Conservation (phyloP, 768 basidiomycete genomes). For the Crucibulum laeve region DNA sequence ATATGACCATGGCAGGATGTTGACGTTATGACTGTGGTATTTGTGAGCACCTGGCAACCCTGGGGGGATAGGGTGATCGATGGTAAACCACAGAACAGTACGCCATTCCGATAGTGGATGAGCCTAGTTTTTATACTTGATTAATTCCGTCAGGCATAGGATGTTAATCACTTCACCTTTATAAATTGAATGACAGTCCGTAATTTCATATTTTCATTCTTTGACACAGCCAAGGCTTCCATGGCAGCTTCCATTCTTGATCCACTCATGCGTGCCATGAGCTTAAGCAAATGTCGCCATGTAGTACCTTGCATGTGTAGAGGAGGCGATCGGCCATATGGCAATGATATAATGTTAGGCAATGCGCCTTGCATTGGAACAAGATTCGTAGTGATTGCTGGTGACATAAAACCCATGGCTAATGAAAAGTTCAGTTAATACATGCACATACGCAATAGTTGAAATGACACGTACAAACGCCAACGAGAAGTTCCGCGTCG, state of each 20-base stretch:
- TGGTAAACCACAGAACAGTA: slow-evolving; percentile 71
- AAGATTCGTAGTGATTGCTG: slow-evolving; percentile 45
- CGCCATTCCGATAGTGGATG: slow-evolving; percentile 65
- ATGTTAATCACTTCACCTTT: slow-evolving; percentile 41
- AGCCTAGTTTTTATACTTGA: slow-evolving; percentile 34
- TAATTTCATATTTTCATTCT: slow-evolving; percentile 48
- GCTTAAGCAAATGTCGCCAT: slow-evolving; percentile 70
- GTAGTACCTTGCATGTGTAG: slow-evolving; percentile 70
- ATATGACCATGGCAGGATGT: slow-evolving; percentile 70
- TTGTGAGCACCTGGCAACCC: slow-evolving; percentile 37
- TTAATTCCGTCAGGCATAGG: neutral
- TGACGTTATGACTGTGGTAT: slow-evolving; percentile 57
- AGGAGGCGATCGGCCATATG: slow-evolving; percentile 62
- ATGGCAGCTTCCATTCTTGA: slow-evolving; percentile 69
- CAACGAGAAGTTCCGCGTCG: slow-evolving; percentile 51
- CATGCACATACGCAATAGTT: neutral
- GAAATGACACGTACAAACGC: slow-evolving; percentile 52
- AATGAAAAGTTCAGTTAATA: slow-evolving; percentile 6
- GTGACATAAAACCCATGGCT: slow-evolving; percentile 69
- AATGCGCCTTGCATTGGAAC: slow-evolving; percentile 47
- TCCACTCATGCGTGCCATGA: slow-evolving; percentile 70
- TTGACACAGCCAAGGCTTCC: slow-evolving; percentile 57
- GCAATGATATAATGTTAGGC: slow-evolving; percentile 72
- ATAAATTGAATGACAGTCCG: slow-evolving; percentile 79
- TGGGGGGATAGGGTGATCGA: slow-evolving; percentile 61